Evolutionary conservation across 2,329 filamentous ascomycete genomes (phyloP), one percentile per base, ranked within the genome.

Genomic region (Fusarium ramigenum): DNA sequence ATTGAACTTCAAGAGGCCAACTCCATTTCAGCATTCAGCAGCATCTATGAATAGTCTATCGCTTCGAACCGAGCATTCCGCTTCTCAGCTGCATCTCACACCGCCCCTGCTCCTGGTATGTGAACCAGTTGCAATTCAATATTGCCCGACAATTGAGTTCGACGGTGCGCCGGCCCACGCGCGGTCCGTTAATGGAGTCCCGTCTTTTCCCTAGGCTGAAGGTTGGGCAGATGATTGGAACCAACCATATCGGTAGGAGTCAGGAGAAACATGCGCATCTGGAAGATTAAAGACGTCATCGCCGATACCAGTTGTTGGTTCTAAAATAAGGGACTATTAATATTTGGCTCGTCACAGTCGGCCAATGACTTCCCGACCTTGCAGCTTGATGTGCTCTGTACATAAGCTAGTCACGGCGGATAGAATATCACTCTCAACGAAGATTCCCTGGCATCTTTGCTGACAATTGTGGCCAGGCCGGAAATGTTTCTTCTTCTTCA

Each of bases 161-260:
- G 67, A 75, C 75, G 76, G 77, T 75, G 72, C 61, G 67, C 68
- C 70, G 67, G 76, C 71, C 74, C 70, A 75, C 70, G 69, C 70
- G 77, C 77, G 77, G 77, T 77, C 77, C 77, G 77, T 66, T 68
- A 54, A 75, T 71, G 73, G 70, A 78, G 66, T 75, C 72, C 77
- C 76, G 75, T 78, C 74, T 77, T 78, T 77, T 78, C 69, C 72
- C 77, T 78, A 78, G 75, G 66, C 71, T 62, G 53, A 62, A 53
- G 68, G 69, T 54, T 69, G 75, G 66, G 47, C 53, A 76, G 63
- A 58, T 59, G 64, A 72, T 74, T 68, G 75, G 66, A 67, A 61
- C 73, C 73, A 77, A 73, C 75, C 75, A 76, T 64, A 62, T 73
- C 63, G 47, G 36, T 57, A 57, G 56, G 61, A 66, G 49, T 44